Evolutionary conservation across 257 asterid species (phyloP).

Genomic region (Gentiana dahurica): DNA sequence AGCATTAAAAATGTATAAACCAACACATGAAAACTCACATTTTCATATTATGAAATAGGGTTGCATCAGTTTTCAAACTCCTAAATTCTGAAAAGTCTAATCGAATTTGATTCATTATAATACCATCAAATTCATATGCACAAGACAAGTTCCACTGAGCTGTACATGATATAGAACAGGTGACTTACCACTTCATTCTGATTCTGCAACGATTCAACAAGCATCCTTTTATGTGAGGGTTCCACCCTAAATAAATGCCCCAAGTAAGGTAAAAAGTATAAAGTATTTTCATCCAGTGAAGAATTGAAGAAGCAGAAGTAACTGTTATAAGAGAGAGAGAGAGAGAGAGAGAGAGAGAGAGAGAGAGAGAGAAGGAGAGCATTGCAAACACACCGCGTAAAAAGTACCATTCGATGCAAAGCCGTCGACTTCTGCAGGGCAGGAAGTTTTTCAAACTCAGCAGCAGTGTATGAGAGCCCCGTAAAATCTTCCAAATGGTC

Average conservation of each 20-base stretch:
- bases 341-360: too few relatives aligned
- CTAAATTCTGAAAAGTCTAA: background rate
- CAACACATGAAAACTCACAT: too few relatives aligned
- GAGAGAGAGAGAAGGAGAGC: background rate
- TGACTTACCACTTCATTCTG: slow-evolving; percentile 90
- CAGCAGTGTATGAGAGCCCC: slow-evolving; percentile 88
- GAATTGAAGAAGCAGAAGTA: too few relatives aligned
- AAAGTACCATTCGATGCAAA: slow-evolving; percentile 80
- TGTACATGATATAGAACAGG: slow-evolving; percentile 3
- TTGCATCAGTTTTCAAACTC: background rate
- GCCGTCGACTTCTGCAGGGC: slow-evolving; percentile 81
- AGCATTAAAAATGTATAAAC: too few relatives aligned
- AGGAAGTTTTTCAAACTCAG: slow-evolving; percentile 92
- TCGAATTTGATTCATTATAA: background rate
- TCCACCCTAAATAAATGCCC: slow-evolving; percentile 58
- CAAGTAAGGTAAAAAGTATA: slow-evolving; percentile 6
- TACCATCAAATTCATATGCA: slow-evolving; percentile 5
- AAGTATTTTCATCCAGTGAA: background rate
- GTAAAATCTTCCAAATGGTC: slow-evolving; percentile 74
- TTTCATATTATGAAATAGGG: background rate
- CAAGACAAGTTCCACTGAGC: background rate
- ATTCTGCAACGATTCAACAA: slow-evolving; percentile 91
- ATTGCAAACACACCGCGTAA: slow-evolving; percentile 46
- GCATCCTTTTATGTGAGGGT: slow-evolving; percentile 99
- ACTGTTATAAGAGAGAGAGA: too few relatives aligned